Conservation (phyloP, 2,329 filamentous ascomycete species). For the Penicillium sp. region DNA sequence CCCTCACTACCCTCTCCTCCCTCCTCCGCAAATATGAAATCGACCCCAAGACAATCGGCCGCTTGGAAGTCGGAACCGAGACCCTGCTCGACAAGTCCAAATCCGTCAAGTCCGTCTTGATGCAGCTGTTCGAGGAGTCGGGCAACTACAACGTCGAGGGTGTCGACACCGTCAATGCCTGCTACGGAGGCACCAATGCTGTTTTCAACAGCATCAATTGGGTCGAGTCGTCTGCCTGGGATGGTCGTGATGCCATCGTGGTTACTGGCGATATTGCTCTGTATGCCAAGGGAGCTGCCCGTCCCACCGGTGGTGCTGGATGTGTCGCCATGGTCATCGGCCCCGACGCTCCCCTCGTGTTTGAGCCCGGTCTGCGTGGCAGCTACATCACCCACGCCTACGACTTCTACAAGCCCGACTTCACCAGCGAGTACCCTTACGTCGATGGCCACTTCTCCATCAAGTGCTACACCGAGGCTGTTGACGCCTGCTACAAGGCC, state of each 20-base stretch:
- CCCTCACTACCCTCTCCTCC: conserved; percentile 72
- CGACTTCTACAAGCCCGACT: conserved; percentile 87
- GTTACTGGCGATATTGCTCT: conserved; percentile 79
- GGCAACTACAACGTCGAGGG: conserved; percentile 82
- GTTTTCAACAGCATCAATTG: conserved; percentile 81
- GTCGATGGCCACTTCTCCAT: conserved; percentile 81
- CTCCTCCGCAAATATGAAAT: conserved; percentile 80
- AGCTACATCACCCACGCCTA: conserved; percentile 80
- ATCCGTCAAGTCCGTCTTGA: conserved; percentile 82
- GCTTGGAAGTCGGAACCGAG: conserved; percentile 81
- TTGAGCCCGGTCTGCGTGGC: conserved; percentile 75
- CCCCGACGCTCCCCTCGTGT: conserved; percentile 70
- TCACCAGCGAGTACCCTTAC: conserved; percentile 81
- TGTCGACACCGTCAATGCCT: conserved; percentile 78
- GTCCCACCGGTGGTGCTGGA: conserved; percentile 76
- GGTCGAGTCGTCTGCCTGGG: conserved; percentile 83
- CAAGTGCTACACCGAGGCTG: conserved; percentile 75
- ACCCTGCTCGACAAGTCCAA: conserved; percentile 86
- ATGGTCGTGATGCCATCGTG: conserved; percentile 76
- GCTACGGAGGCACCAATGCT: conserved; percentile 82
- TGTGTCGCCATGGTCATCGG: conserved; percentile 75
- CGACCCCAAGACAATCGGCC: conserved; percentile 71
- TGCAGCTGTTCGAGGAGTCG: conserved; percentile 70
- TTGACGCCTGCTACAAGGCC: conserved; percentile 76
- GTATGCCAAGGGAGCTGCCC: conserved; percentile 77